Evolutionary conservation across 2,329 filamentous ascomycete species (phyloP).

Genomic region (Exophiala aquamarina): DNA sequence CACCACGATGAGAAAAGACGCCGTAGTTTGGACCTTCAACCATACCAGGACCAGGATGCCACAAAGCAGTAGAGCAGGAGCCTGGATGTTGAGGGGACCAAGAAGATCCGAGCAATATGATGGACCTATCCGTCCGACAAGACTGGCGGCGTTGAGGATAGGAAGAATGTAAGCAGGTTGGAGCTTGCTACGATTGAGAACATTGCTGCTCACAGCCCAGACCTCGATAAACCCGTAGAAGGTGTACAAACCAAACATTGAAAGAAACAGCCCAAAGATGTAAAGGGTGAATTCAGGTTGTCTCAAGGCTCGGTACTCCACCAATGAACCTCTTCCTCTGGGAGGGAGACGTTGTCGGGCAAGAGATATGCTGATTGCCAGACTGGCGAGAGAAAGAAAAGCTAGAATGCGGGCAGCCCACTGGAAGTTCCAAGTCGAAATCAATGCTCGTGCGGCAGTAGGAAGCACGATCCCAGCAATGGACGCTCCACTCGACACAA

Average conservation of each 20-base stretch:
- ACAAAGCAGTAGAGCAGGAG: conserved; percentile 19
- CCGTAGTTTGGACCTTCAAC: conserved; percentile 27
- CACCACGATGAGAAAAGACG: conserved; percentile 33
- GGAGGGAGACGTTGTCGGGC: conserved; percentile 1
- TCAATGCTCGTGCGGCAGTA: conserved; percentile 47
- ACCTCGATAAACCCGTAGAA: background rate
- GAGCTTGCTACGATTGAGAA: conserved; percentile 1
- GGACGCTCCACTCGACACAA: conserved; percentile 19
- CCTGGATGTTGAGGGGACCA: conserved; percentile 1
- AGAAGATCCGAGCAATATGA: conserved; percentile 34
- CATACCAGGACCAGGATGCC: conserved; percentile 34
- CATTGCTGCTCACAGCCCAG: background rate
- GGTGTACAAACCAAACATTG: conserved; percentile 1
- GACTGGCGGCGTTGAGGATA: conserved; percentile 35
- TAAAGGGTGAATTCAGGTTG: conserved; percentile 5
- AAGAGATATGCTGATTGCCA: background rate
- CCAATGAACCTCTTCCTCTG: background rate
- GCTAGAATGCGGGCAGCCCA: conserved; percentile 44
- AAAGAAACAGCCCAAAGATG: conserved; percentile 1
- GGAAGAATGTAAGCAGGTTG: conserved; percentile 34
- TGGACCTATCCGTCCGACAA: conserved; percentile 35
- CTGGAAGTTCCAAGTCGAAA: conserved; percentile 52
- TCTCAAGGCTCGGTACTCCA: background rate
- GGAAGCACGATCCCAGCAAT: conserved; percentile 15
- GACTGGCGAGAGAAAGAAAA: conserved; percentile 9